phyloP scores from a whole-genome alignment of 1,139 yeast genomes.

The Protomyces pachydermus region DNA sequence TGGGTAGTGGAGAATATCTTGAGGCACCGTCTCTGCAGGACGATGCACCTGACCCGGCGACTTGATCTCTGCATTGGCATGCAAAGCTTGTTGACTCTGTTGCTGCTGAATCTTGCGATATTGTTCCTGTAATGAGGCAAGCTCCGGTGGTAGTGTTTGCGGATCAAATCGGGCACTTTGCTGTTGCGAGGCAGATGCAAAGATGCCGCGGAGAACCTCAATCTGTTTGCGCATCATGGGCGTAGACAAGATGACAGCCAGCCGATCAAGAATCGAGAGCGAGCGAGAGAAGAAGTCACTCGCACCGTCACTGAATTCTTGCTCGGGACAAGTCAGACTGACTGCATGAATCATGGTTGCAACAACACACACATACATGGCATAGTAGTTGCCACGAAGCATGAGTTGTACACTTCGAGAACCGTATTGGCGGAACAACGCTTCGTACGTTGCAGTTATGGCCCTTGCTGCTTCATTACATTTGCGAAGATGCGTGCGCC shows the following conservation, averaged over 20 bases:
- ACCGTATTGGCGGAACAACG: conserved; percentile 12
- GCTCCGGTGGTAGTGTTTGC: conserved; percentile 9
- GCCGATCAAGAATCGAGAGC: conserved; percentile 9
- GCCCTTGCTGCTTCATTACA: conserved; percentile 18
- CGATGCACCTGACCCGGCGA: neutral
- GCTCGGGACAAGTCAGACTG: conserved; percentile 20
- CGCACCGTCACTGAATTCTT: conserved; percentile 12
- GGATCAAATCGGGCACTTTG: neutral
- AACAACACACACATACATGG: conserved; percentile 17
- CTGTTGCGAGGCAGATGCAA: neutral
- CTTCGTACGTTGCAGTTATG: conserved; percentile 1
- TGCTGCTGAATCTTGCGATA: conserved; percentile 11
- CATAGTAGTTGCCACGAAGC: conserved; percentile 16
- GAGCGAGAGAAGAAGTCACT: conserved; percentile 11
- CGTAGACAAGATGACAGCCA: conserved; percentile 7
- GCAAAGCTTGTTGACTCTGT: neutral
- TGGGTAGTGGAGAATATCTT: neutral
- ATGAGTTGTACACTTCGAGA: conserved; percentile 15
- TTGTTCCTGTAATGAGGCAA: conserved; percentile 15
- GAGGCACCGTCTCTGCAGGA: neutral
- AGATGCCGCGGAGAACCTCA: conserved; percentile 3
- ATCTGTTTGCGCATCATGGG: conserved; percentile 12
- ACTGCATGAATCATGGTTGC: conserved; percentile 23
- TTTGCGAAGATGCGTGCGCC: conserved; percentile 13
- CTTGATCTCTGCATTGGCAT: neutral